These are phyloP conservation scores for Zhuliangozyma blackwelliae DNA, from an alignment of 1,139 yeast genomes.

Conservation along the genomic window DNA sequence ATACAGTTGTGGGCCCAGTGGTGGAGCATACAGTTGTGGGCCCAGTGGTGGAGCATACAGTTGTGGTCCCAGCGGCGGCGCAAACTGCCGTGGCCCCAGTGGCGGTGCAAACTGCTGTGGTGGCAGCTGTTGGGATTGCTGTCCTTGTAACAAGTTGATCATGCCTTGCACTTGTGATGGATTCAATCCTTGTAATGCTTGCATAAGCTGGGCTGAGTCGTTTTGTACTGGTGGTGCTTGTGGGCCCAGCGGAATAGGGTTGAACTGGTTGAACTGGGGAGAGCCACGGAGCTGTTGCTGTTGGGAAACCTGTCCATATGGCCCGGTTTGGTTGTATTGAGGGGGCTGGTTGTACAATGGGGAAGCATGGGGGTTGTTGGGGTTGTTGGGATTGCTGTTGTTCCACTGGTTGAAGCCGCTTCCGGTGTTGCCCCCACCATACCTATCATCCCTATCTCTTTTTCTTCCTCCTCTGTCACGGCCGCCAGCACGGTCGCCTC, in stretches of 20 bases:
- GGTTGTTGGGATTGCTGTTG: conserved; percentile 1
- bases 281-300: conserved; percentile 4
- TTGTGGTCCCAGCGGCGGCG: too few relatives aligned
- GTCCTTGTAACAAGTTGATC: conserved; percentile 34
- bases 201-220: conserved; percentile 15
- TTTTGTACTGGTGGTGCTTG: neutral
- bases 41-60: too few relatives aligned
- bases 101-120: conserved; percentile 4
- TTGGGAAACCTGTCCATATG: conserved; percentile 6
- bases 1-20: conserved; percentile 6
- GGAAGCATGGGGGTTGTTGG: conserved; percentile 5
- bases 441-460: conserved; percentile 7
- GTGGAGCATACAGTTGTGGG: conserved; percentile 11
- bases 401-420: conserved; percentile 5
- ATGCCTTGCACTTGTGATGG: conserved; percentile 50
- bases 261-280: conserved; percentile 3
- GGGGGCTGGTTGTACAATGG: conserved; percentile 11
- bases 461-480: conserved; percentile 8
- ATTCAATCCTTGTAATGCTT: conserved; percentile 45
- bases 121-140: conserved; percentile 11
- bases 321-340: conserved; percentile 4
- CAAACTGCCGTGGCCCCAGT: too few relatives aligned
- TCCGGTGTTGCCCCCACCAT: conserved; percentile 6
- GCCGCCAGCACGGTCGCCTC: conserved; percentile 5
- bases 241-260: neutral